These are phyloP conservation scores for Podospora australis DNA, from an alignment of 495 filamentous ascomycete species.

Conservation along the genomic window DNA sequence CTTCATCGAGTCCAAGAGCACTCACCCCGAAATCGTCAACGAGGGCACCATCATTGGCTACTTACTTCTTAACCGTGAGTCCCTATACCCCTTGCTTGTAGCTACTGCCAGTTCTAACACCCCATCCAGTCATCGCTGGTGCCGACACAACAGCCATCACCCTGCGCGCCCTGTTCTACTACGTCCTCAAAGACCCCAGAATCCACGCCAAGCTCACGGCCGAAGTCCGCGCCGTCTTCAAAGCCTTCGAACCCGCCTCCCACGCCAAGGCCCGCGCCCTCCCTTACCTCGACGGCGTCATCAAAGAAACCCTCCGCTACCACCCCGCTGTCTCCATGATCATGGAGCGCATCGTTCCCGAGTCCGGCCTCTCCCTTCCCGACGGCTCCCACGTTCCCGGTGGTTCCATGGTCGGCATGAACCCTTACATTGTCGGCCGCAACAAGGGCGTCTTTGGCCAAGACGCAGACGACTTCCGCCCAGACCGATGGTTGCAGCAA, in stretches of 20 bases:
- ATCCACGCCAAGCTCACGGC: slow-evolving; percentile 20
- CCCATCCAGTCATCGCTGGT: slow-evolving; percentile 33
- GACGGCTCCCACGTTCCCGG: slow-evolving; percentile 48
- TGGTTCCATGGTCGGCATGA: slow-evolving; percentile 33
- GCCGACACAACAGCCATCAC: slow-evolving; percentile 39
- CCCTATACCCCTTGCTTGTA: not conserved
- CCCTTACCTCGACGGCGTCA: slow-evolving; percentile 53
- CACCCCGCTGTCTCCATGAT: slow-evolving; percentile 49
- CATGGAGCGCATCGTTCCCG: slow-evolving; percentile 53
- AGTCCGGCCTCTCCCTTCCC: slow-evolving; percentile 43
- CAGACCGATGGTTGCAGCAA: slow-evolving; percentile 40
- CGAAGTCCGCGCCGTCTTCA: slow-evolving; percentile 12
- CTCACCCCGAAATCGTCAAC: slow-evolving; percentile 23
- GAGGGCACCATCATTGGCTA: slow-evolving; percentile 20
- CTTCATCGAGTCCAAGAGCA: slow-evolving; percentile 24
- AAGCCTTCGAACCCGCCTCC: slow-evolving; percentile 10
- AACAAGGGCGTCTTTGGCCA: slow-evolving; percentile 43
- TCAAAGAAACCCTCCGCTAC: slow-evolving; percentile 54
- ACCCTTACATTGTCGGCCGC: slow-evolving; percentile 30
- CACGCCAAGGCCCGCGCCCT: slow-evolving; percentile 25
- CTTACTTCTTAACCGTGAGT: slow-evolving; percentile 27
- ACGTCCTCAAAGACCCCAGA: slow-evolving; percentile 28
- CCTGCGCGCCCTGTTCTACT: slow-evolving; percentile 29
- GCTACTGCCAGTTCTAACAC: not conserved
- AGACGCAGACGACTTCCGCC: slow-evolving; percentile 42